phyloP scores from a whole-genome alignment of 768 basidiomycete species.

The Leccinum broughii region DNA sequence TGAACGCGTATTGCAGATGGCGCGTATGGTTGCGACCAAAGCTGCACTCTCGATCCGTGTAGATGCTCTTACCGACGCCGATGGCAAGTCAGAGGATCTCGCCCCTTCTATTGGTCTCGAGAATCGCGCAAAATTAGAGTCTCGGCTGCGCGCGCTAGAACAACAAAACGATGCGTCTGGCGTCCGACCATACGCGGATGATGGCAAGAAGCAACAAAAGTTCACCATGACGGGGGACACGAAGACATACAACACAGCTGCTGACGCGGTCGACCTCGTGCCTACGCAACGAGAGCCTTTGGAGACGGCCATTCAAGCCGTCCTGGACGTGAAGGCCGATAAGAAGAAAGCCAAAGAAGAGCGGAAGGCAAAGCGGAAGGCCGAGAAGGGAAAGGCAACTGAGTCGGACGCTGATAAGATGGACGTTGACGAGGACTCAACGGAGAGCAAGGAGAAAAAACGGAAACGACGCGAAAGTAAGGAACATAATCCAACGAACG shows the following conservation, averaged over 20 bases:
- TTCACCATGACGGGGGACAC: conserved; percentile 82
- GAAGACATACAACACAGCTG: conserved; percentile 82
- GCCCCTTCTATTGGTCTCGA: conserved; percentile 90
- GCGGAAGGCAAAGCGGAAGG: conserved; percentile 64
- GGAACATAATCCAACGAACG: conserved; percentile 44
- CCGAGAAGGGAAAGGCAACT: conserved; percentile 50
- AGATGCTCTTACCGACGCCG: conserved; percentile 90
- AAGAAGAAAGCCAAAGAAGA: conserved; percentile 82
- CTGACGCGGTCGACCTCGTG: conserved; percentile 81
- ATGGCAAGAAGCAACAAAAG: conserved; percentile 67
- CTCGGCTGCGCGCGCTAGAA: conserved; percentile 87
- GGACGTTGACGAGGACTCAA: conserved; percentile 44
- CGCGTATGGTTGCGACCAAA: conserved; percentile 99
- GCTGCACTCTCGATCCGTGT: conserved; percentile 96
- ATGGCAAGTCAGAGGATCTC: conserved; percentile 80
- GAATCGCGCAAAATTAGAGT: conserved; percentile 94
- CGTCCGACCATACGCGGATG: conserved; percentile 64
- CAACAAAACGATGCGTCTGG: conserved; percentile 73
- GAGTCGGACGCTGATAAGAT: conserved; percentile 40
- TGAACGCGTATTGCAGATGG: conserved; percentile 63
- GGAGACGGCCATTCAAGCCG: conserved; percentile 71
- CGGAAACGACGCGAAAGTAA: conserved; percentile 59
- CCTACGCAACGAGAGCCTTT: conserved; percentile 85
- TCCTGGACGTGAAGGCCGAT: conserved; percentile 83
- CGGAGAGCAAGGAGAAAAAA: conserved; percentile 42